These are phyloP conservation scores for Chaetomiaceae sp. DNA, from an alignment of 2,329 filamentous ascomycete genomes.

Conservation along the genomic window DNA sequence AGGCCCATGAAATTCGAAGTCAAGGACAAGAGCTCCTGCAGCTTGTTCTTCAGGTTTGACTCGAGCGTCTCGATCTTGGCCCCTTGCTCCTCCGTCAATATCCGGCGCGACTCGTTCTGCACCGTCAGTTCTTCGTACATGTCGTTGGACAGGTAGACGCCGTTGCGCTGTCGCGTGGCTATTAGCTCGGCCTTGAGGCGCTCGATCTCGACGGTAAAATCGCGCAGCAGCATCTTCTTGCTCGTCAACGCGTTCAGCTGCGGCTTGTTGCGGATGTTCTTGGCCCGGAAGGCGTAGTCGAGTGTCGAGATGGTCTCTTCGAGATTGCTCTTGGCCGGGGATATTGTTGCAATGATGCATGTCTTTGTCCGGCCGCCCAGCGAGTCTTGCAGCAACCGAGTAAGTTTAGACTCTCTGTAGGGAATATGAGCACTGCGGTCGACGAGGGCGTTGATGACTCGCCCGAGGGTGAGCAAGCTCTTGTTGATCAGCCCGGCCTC, in stretches of 20 bases:
- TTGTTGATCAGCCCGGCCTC: slow-evolving; percentile 98
- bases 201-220: slow-evolving; percentile 90
- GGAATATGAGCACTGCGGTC: slow-evolving; percentile 89
- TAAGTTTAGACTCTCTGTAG: slow-evolving; percentile 90
- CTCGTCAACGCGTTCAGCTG: slow-evolving; percentile 89
- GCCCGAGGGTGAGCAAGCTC: slow-evolving; percentile 86
- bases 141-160: slow-evolving; percentile 87
- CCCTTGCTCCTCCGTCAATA: slow-evolving; percentile 85
- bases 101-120: slow-evolving; percentile 86
- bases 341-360: slow-evolving; percentile 96
- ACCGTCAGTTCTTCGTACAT: slow-evolving; percentile 86
- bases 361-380: slow-evolving; percentile 94
- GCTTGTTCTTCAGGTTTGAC: slow-evolving; percentile 82
- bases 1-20: slow-evolving; percentile 83
- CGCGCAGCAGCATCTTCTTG: slow-evolving; percentile 85
- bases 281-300: slow-evolving; percentile 95
- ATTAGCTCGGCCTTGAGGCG: slow-evolving; percentile 92
- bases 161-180: slow-evolving; percentile 86
- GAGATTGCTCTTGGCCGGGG: slow-evolving; percentile 88
- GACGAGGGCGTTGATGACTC: slow-evolving; percentile 95
- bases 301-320: slow-evolving; percentile 98
- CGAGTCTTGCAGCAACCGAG: slow-evolving; percentile 90
- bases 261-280: slow-evolving; percentile 97
- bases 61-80: slow-evolving; percentile 93
- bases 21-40: slow-evolving; percentile 83